Base-by-base conservation (phyloP, 352 stramenopile species). In the Pythium monospermum region DNA sequence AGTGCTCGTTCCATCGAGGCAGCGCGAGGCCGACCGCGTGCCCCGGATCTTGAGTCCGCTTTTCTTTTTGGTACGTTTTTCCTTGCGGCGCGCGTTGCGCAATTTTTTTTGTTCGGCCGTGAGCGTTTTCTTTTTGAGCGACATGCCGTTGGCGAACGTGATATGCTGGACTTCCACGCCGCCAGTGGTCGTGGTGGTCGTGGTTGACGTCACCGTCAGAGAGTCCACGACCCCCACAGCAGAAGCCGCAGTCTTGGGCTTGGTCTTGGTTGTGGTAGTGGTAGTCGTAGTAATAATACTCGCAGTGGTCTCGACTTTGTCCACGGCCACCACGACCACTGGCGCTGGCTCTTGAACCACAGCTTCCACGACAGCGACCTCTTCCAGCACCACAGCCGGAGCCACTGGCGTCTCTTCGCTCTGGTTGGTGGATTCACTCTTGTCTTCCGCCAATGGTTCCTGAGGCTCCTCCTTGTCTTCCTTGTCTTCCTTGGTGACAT, bases 51-150 rank as follows among this genome's bases (percentile, higher is more conserved):
- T 85, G 48, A 78, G 64, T 32, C 61, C 67, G 46, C 47, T 28
- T 47, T 81, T 82, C 63, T 85, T 84, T 69, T 85, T 84, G 31
- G 83, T 86, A 27, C 79, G 72, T 71, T 90, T 90, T 49, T 84
- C 71, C 69, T 86, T 86, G 55, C 79, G 76, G 47, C 75, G 75
- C 49, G 73, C 61, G 69, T 90, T 90, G 43, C 79, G 79, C 57
- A 56, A 43, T 36, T 73, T 76, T 60, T 87, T 87, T 60, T 90
- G 79, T 19, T 64, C 52, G 26, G 78, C 76, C 33, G 72, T 72
- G 25, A 81, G 61, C 49, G 58, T 41, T 42, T 69, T 63, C 54
- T 68, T 59, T 31, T 59, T 53, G 27, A 59, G 52, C 35, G 32
- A 22, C 50, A 50, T 50, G 50, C 40, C 40, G 39, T 57, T 57